phyloP scores from a whole-genome alignment of 495 filamentous ascomycete genomes.

The Penicillium simplicissimum region DNA sequence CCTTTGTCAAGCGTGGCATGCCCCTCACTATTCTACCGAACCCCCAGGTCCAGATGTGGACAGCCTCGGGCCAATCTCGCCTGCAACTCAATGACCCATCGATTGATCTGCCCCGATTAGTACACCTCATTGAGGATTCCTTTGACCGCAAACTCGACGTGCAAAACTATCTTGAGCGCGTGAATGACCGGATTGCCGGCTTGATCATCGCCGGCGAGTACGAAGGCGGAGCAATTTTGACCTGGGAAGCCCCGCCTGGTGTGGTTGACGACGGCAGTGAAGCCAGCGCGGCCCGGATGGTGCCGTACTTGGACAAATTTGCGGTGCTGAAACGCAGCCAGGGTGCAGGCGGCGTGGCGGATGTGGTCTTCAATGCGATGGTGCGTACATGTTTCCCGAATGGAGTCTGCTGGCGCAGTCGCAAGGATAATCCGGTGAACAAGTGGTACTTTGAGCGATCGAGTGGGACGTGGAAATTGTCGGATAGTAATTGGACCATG shows the following conservation, averaged over 20 bases:
- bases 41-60: constrained; percentile 63
- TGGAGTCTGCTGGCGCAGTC: constrained; percentile 79
- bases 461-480: constrained; percentile 76
- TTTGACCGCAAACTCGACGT: constrained; percentile 86
- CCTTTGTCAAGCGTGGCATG: constrained; percentile 88
- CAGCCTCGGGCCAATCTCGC: constrained; percentile 54
- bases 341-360: constrained; percentile 88
- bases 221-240: constrained; percentile 91
- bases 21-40: constrained; percentile 81
- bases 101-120: constrained; percentile 78
- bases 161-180: constrained; percentile 74
- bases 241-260: constrained; percentile 81
- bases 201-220: constrained; percentile 95
- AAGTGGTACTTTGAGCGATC: constrained; percentile 96
- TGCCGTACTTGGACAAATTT: constrained; percentile 98
- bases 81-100: constrained; percentile 71
- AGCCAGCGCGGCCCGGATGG: constrained; percentile 55
- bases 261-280: constrained; percentile 54
- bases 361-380: constrained; percentile 96
- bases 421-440: constrained; percentile 81
- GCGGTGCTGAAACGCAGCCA: constrained; percentile 87
- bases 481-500: constrained; percentile 85
- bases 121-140: constrained; percentile 90
- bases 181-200: constrained; percentile 77
- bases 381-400: constrained; percentile 80